phyloP scores from a whole-genome alignment of 257 asterid genomes.

The Thymus mandschuricus region DNA sequence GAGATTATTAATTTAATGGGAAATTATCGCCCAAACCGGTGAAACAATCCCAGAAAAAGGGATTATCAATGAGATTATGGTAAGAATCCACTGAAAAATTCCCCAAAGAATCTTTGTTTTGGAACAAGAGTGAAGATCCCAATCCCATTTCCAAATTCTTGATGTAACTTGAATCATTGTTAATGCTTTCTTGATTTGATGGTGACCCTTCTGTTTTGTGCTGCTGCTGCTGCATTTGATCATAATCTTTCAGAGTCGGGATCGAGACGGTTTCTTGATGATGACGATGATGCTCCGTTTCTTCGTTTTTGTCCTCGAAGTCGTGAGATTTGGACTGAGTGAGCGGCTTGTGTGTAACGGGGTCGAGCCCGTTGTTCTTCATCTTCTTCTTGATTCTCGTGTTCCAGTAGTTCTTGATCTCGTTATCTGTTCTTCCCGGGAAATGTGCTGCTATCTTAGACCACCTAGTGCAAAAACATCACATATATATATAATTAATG shows the following conservation, averaged over 20 bases:
- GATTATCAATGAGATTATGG: slow-evolving; percentile 58
- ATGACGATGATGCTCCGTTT: slow-evolving; percentile 14
- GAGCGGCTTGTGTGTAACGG: slow-evolving; percentile 39
- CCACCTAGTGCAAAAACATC: slow-evolving; percentile 53
- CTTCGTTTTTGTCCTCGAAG: background rate
- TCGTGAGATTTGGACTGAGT: slow-evolving; percentile 4
- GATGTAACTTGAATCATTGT: slow-evolving; percentile 1
- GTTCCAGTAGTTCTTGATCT: slow-evolving; percentile 47
- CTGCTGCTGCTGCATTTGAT: slow-evolving; percentile 29
- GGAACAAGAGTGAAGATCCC: slow-evolving; percentile 34
- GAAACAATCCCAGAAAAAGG: slow-evolving; percentile 66
- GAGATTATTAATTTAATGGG: slow-evolving; percentile 36
- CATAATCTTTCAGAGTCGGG: slow-evolving; percentile 17
- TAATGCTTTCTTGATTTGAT: slow-evolving; percentile 15
- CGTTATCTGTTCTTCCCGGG: slow-evolving; percentile 47
- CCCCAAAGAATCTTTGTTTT: slow-evolving; percentile 31
- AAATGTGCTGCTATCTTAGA: slow-evolving; percentile 84
- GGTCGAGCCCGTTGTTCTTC: slow-evolving; percentile 40
- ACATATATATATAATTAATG: too few species aligned
- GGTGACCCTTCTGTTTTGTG: slow-evolving; percentile 13
- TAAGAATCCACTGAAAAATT: slow-evolving; percentile 42
- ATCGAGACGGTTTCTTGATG: slow-evolving; percentile 22
- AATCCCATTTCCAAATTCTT: slow-evolving; percentile 32
- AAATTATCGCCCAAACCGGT: slow-evolving; percentile 40
- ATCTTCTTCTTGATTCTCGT: slow-evolving; percentile 47